Conservation (phyloP, 345 rosid genomes). For the Populus deltoides region DNA sequence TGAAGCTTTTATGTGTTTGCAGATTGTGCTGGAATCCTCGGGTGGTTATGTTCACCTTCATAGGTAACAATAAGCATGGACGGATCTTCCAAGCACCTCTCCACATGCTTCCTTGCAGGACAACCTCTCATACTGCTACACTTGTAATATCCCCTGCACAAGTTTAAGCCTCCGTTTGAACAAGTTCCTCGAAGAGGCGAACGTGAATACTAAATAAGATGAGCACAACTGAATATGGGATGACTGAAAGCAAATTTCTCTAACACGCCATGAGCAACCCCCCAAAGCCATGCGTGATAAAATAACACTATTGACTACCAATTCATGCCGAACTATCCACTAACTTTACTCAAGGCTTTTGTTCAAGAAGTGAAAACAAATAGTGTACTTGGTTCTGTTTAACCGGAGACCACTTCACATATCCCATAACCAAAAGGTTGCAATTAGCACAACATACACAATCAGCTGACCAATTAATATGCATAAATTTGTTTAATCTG, state of each 20-base stretch:
- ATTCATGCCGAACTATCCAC: neutral
- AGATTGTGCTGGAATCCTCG: conserved; percentile 60
- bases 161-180: neutral
- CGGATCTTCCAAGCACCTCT: conserved; percentile 89
- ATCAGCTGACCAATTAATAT: neutral
- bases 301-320: neutral
- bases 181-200: neutral
- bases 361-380: neutral
- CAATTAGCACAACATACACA: neutral
- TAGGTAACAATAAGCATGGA: conserved; percentile 90
- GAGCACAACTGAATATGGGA: conserved; percentile 3
- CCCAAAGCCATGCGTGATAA: neutral
- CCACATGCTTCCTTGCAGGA: conserved; percentile 99
- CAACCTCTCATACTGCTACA: conserved; percentile 99
- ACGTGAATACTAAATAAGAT: neutral
- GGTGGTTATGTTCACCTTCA: conserved; percentile 95
- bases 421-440: neutral
- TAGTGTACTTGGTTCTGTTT: neutral
- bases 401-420: neutral
- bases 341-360: neutral
- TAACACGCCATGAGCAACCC: too few relatives aligned
- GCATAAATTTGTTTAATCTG: neutral
- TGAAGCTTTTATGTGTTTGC: conserved; percentile 43
- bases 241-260: neutral
- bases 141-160: conserved; percentile 89